Conservation (phyloP, 1,284 basidiomycete genomes). For the Tilletia horrida region DNA sequence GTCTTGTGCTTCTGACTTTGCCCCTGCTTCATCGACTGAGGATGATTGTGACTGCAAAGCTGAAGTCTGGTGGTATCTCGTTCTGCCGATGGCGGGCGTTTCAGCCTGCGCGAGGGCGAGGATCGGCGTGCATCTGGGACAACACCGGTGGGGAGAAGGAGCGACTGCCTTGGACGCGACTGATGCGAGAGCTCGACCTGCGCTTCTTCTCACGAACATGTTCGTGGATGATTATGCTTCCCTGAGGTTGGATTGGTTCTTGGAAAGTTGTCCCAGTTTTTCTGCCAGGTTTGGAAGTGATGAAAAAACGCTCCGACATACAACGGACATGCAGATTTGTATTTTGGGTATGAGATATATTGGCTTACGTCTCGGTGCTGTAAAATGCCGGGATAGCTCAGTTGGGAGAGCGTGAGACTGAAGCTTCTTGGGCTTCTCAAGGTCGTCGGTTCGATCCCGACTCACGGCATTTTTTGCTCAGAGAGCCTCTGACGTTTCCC, state of each 20-base stretch:
- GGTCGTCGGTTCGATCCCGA: conserved; percentile 17
- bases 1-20: background rate
- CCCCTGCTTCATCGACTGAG: background rate
- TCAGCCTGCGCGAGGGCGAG: too few relatives aligned
- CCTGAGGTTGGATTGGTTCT: too few relatives aligned
- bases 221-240: too few relatives aligned
- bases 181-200: too few relatives aligned
- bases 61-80: background rate
- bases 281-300: too few relatives aligned
- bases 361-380: background rate
- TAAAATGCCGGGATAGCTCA: conserved; percentile 14
- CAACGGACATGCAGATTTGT: background rate
- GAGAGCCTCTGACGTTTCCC: too few relatives aligned
- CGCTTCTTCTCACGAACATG: too few relatives aligned
- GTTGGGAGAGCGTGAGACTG: conserved; percentile 19
- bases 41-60: background rate
- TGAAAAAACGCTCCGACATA: too few relatives aligned
- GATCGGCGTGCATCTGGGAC: too few relatives aligned
- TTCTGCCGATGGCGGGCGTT: background rate
- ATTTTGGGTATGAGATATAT: background rate
- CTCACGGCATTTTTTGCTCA: conserved; percentile 1
- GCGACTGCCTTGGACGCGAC: too few relatives aligned
- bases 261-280: too few relatives aligned
- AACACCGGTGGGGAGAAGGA: too few relatives aligned
- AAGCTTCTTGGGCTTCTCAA: conserved; percentile 20